phyloP scores from a whole-genome alignment of 2,329 filamentous ascomycete species.

The Xylariaceae sp. region DNA sequence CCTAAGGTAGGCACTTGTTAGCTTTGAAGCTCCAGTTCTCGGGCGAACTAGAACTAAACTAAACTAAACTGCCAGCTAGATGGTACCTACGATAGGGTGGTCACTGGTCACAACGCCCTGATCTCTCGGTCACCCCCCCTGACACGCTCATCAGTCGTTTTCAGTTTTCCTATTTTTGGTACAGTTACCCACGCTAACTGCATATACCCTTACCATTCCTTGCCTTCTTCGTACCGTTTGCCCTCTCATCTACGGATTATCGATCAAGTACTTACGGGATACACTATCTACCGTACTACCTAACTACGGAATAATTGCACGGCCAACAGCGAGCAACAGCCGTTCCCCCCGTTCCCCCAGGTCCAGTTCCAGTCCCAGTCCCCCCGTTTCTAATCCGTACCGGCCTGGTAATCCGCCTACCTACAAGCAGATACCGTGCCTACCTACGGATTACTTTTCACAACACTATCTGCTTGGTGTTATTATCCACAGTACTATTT shows the following conservation, averaged over 20 bases:
- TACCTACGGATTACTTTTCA: too few species aligned
- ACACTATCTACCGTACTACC: too few species aligned
- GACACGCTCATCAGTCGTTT: neutral
- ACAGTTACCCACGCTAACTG: neutral
- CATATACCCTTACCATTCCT: conserved; percentile 6
- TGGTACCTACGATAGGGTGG: neutral
- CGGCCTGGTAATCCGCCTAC: too few species aligned
- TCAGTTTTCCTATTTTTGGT: neutral
- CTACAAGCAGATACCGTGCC: too few species aligned
- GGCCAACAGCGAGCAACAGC: neutral
- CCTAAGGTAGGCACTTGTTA: neutral
- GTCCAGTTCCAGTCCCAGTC: neutral
- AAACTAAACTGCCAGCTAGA: conserved; percentile 4
- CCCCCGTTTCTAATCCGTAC: too few species aligned
- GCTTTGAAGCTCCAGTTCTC: conserved; percentile 17
- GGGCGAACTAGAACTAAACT: conserved; percentile 3
- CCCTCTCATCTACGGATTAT: conserved; percentile 8
- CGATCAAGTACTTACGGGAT: too few species aligned
- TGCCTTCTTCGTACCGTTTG: conserved; percentile 14
- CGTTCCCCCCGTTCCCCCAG: neutral
- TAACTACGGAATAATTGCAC: too few species aligned
- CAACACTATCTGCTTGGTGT: neutral
- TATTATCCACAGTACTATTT: neutral
- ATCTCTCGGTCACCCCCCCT: conserved; percentile 10
- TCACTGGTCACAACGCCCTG: conserved; percentile 2